Base-by-base conservation (phyloP, 495 filamentous ascomycete species). In the Thozetella sp. region DNA sequence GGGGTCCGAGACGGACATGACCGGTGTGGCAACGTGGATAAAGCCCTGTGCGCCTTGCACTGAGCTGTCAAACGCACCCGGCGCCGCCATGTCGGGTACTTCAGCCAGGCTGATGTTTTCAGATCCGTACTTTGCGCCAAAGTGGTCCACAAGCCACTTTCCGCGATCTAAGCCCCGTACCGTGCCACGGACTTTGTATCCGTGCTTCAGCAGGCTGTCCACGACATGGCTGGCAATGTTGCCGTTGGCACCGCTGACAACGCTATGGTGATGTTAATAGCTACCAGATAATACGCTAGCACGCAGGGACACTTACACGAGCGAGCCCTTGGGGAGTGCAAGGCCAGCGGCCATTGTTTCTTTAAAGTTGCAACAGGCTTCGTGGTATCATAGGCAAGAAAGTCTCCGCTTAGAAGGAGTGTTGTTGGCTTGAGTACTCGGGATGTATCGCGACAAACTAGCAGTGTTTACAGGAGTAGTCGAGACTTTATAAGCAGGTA, bases 231-330 rank as follows among this genome's bases (percentile, higher is more conserved):
- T 62, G 20, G 51, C 65, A n/a, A 67, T 56, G 23, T 55, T 54
- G 1, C 65, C 65, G 43, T 62, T 67, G 2, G 34, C 65, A 13
- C 65, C 65, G 2, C 58, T 63, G 10, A 66, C 61, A 19, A 66
- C 57, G 22, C 30, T 37, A 15, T 37, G 6, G 15, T 15, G 30
- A 37, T 6, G 30, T 37, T 15, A 37, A 15, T 37, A 37, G 15
- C 30, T 37, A 37, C 15, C 30, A 37, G 15, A 15, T 37, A 6
- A 37, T 15, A 37, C n/a, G n/a, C n/a, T n/a, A n/a, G n/a, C n/a
- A n/a, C n/a, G n/a, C n/a, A n/a, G n/a, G n/a, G n/a, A n/a, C n/a
- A n/a, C n/a, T n/a, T n/a, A n/a, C n/a, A n/a, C n/a, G n/a, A n/a
- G n/a, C n/a, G n/a, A n/a, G n/a, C n/a, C n/a, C n/a, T n/a, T n/a